Conservation (phyloP, 73 alveolate species). For the Durusdinium trenchii region DNA sequence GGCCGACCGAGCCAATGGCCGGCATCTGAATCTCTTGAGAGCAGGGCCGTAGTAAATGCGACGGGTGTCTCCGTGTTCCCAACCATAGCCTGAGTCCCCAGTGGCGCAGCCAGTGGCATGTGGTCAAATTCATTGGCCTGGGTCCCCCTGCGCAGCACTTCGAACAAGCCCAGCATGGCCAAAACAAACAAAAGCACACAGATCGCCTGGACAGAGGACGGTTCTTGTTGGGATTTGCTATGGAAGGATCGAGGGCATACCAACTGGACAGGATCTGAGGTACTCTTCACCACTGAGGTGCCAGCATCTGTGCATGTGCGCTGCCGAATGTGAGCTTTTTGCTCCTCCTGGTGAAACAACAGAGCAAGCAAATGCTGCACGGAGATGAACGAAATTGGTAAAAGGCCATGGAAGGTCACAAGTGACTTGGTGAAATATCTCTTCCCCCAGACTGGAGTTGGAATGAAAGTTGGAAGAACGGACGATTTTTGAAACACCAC, state of each 20-base stretch:
- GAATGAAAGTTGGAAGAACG: no score
- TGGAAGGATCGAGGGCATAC: neutral
- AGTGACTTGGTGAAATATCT: no score
- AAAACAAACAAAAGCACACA: slow-evolving; percentile 33
- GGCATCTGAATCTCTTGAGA: neutral
- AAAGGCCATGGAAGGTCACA: no score
- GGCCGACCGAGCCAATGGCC: neutral
- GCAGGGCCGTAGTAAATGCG: slow-evolving; percentile 64
- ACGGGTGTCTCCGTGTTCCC: slow-evolving; percentile 71
- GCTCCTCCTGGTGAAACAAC: slow-evolving; percentile 47
- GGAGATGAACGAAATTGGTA: neutral
- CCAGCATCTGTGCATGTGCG: slow-evolving; percentile 73
- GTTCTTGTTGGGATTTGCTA: neutral
- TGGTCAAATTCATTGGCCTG: neutral
- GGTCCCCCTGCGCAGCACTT: neutral
- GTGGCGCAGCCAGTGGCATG: neutral
- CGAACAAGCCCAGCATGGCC: slow-evolving; percentile 1
- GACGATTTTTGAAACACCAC: neutral
- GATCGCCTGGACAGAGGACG: slow-evolving; percentile 23
- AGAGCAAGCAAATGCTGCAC: neutral
- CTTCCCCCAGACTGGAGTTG: no score
- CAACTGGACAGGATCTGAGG: neutral
- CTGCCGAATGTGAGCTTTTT: slow-evolving; percentile 64
- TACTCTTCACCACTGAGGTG: neutral
- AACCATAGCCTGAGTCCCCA: slow-evolving; percentile 36